Percentiles rank a stretch among this genome's conserved stretches.
These are phyloP conservation scores for Sporisorium sorghi DNA, from an alignment of 1,284 basidiomycete genomes.

Conservation along the genomic window DNA sequence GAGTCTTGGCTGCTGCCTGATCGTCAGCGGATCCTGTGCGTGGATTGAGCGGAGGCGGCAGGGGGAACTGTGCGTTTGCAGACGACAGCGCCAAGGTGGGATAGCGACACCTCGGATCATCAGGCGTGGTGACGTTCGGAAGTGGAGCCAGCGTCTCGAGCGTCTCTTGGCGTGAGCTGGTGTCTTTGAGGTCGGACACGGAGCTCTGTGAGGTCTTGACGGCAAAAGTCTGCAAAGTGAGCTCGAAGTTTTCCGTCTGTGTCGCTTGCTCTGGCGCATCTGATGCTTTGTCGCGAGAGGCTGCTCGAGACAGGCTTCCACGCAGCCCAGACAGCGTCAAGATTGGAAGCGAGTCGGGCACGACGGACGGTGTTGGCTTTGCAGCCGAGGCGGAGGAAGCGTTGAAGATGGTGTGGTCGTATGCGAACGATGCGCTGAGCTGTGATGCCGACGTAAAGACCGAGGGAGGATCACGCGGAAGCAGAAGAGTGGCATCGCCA, in stretches of 20 bases:
- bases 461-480: constrained; percentile 76
- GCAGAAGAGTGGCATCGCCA: constrained; percentile 79
- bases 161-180: constrained; percentile 73
- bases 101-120: constrained; percentile 12
- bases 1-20: neutral
- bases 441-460: constrained; percentile 59
- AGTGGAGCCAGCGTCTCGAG: constrained; percentile 70
- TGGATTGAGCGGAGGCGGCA: constrained; percentile 75
- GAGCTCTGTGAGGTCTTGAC: constrained; percentile 11
- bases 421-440: constrained; percentile 57
- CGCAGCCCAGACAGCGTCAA: constrained; percentile 84
- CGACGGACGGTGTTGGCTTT: neutral
- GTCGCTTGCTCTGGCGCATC: neutral
- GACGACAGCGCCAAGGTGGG: constrained; percentile 39
- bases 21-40: constrained; percentile 22
- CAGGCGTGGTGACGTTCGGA: constrained; percentile 68
- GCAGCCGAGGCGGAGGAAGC: neutral
- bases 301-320: constrained; percentile 73
- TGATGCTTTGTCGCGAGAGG: constrained; percentile 30
- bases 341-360: constrained; percentile 2
- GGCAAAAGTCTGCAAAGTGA: constrained; percentile 20
- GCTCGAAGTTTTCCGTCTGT: neutral
- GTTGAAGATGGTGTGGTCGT: constrained; percentile 77
- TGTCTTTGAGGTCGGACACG: constrained; percentile 73
- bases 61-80: constrained; percentile 75